phyloP scores from a whole-genome alignment of 2,329 filamentous ascomycete species.

The Harringtonia lauricola region DNA sequence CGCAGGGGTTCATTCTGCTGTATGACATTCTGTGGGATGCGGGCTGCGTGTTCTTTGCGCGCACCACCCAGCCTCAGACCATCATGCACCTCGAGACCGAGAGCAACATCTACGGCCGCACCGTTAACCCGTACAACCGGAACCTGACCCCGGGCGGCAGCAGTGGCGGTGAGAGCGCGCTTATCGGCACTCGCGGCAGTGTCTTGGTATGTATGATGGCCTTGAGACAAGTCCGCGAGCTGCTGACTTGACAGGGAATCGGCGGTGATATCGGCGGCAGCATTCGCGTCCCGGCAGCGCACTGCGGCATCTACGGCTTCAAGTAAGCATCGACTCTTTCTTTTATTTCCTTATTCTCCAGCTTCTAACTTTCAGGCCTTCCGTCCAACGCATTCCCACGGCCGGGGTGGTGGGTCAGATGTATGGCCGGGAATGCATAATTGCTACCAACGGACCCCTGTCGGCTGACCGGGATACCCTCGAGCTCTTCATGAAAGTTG shows the following conservation, averaged over 20 bases:
- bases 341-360: not conserved
- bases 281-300: slow-evolving; percentile 17
- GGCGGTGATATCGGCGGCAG: slow-evolving; percentile 20
- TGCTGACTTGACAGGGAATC: slow-evolving; percentile 20
- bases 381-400: not conserved
- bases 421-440: not conserved
- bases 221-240: not conserved
- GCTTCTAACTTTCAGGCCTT: not conserved
- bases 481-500: slow-evolving; percentile 37
- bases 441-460: not conserved
- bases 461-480: slow-evolving; percentile 17
- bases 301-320: slow-evolving; percentile 19
- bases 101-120: slow-evolving; percentile 23
- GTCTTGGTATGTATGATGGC: slow-evolving; percentile 21
- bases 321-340: slow-evolving; percentile 3
- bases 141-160: slow-evolving; percentile 22
- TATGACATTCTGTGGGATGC: slow-evolving; percentile 3
- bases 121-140: slow-evolving; percentile 21
- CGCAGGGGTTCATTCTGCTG: not conserved
- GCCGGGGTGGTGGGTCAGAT: not conserved
- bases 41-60: slow-evolving; percentile 17
- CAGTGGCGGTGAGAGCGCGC: slow-evolving; percentile 24
- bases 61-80: slow-evolving; percentile 14
- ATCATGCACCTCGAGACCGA: slow-evolving; percentile 17
- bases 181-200: slow-evolving; percentile 22